Base-by-base conservation (phyloP, 768 basidiomycete species). In the Psilocybe sp. region DNA sequence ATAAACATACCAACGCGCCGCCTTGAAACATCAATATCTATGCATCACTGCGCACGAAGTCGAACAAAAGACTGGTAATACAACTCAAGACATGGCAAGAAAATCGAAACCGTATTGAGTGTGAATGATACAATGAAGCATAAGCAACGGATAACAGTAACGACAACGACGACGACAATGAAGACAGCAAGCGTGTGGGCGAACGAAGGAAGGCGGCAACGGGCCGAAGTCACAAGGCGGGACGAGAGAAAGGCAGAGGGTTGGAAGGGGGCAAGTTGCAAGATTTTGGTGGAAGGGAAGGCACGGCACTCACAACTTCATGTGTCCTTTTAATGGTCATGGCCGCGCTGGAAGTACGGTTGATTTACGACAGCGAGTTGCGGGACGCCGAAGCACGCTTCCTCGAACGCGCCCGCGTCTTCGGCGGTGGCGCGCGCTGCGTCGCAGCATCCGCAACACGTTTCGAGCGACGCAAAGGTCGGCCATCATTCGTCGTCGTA, bases 401-500 rank as follows among this genome's bases (percentile, higher is more conserved):
- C 40, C 62, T 51, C 36, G 60, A 36, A 16, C 63, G 60, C 31
- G 52, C 53, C 3, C 54, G 54, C 12, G 51, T 40, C 45, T 72
- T 73, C 39, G 72, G 73, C 43, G 72, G 75, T 31, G 76, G 67
- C 38, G 78, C 74, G 7, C 77, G 76, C 41, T 43, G 42, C 15
- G 77, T 77, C 39, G 73, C 69, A 14, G 81, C 79, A 50, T 80
- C 74, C 28, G 85, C 84, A 16, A 87, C 85, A 40, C 87, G 73
- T 68, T 82, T 85, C 52, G 87, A 89, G 51, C 85, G 74, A 23
- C 83, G 71, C 46, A 84, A 59, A 0, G 78, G 75, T 39, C 68
- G 70, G 36, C 53, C 52, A 15, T 46, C 35, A 31, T 16, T 51
- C 37, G 49, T 46, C 38, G 49, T 40, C 31, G 40, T 48, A 5